Base-by-base conservation (phyloP, 148 eudicot genomes). In the Amaranthus palmeri region DNA sequence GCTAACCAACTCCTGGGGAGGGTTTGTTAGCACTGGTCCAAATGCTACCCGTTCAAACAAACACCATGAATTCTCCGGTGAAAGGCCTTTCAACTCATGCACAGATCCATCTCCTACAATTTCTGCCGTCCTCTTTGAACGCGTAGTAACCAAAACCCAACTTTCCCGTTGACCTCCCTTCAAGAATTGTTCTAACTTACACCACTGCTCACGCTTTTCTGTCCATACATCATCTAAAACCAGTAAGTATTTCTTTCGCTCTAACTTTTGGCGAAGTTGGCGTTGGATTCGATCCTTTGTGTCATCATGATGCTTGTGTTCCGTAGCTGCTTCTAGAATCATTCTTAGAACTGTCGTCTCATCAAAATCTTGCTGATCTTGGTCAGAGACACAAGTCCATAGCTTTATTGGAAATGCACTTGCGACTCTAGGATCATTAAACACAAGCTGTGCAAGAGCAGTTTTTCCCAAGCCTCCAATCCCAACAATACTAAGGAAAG, bases 151-250 rank as follows among this genome's bases (percentile, higher is more conserved):
- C 65, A 61, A 45, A 10, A 61, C 42, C 14, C 65, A 61, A 11
- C 65, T 61, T 41, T 46, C 65, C 40, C 41, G 41, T 4, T 61
- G 65, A 61, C 65, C 47, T 61, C n/a, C 44, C 8, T 40, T 40
- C n/a, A 61, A 61, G 12, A 61, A 41, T 4, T 61, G 46, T 61
- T 45, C 44, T 61, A 61, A 61, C 45, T 61, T 61, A 61, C 41
- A 46, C 65, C 65, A 61, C 14, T 42, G 65, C 14, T n/a, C 42
- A 14, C 65, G 47, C 10, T 10, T 61, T 46, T 61, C 65, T 11
- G 65, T 61, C 65, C 46, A 61, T 42, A 61, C 65, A 41, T 61
- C 65, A 61, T 42, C 65, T 61, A 42, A 40, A 61, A 61, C 47
- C 11, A 61, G 65, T 14, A 61, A 61, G 65, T 10, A 61, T 61